Conservation (phyloP, 192 early-diverging fungal species). For the Umbelopsis ramanniana region DNA sequence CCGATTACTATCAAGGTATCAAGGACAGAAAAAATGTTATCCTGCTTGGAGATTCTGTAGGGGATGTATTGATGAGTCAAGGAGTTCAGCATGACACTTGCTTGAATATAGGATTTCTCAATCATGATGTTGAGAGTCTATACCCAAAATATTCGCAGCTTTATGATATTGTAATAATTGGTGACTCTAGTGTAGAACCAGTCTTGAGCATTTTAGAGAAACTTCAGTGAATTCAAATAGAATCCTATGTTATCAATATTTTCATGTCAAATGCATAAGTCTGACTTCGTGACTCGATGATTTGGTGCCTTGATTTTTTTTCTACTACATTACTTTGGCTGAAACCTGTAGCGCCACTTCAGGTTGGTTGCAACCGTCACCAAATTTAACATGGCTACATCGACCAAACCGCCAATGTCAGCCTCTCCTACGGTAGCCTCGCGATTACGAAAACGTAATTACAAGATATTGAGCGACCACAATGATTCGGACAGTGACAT, state of each 20-base stretch:
- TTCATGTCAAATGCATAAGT: too few species aligned
- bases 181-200: slow-evolving; percentile 49
- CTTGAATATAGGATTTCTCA: slow-evolving; percentile 74
- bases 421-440: too few species aligned
- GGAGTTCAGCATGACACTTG: slow-evolving; percentile 60
- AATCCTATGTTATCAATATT: too few species aligned
- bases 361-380: too few species aligned
- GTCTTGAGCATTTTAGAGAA: slow-evolving; percentile 26
- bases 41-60: slow-evolving; percentile 72
- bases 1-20: slow-evolving; percentile 48
- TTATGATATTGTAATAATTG: slow-evolving; percentile 70
- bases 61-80: slow-evolving; percentile 71
- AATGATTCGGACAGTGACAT: too few species aligned
- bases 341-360: too few species aligned
- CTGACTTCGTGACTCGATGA: not conserved
- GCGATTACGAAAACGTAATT: too few species aligned
- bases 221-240: too few species aligned
- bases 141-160: slow-evolving; percentile 53
- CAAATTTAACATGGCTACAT: too few species aligned
- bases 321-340: too few species aligned
- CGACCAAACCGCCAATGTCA: too few species aligned
- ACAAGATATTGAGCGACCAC: too few species aligned
- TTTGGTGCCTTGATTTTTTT: not conserved
- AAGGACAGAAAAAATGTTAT: slow-evolving; percentile 62
- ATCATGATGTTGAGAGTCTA: slow-evolving; percentile 59